Base-by-base conservation (phyloP, 2,329 filamentous ascomycete species). In the Rhynchosporium agropyri region DNA sequence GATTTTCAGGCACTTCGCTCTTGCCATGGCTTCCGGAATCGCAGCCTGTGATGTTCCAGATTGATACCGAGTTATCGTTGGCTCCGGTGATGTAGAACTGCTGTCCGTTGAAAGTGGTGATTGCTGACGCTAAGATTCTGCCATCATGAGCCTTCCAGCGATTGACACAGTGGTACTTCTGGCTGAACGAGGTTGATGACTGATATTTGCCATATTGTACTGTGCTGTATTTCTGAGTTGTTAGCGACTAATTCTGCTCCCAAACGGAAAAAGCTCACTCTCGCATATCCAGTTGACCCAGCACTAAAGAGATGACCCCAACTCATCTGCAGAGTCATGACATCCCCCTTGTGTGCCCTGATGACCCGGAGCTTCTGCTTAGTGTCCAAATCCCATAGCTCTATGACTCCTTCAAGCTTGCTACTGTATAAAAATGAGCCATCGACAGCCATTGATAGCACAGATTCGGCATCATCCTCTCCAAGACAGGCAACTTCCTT, bases 351-450 rank as follows among this genome's bases (percentile, higher is more conserved):
- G 69, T 92, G 89, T 0, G 89, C 87, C 73, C 90, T 92, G 72
- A 99, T 89, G 20, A 91, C 92, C 62, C 95, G 84, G 50, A 99
- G 83, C 55, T 95, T 88, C 76, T 99, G 95, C 60, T 89, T 88
- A 0, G 95, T 98, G 74, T 98, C 94, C 13, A 99, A 82, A 74
- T 99, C 96, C 94, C 96, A 99, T 10, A 99, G 85, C 74, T 98
- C 94, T 64, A 99, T 86, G 57, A 96, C 85, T 28, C 95, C 96
- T 45, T 91, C 88, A 0, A 92, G 84, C 69, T 96, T 90, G 53
- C 95, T 95, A 63, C 90, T 91, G 74, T 98, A 99, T 4, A 99
- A 81, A 68, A 99, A 96, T 0, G 92, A 93, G 0, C 92, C 92
- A 66, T 98, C 93, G 2, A 96, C 83, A 4, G 91, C 89, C 58